Evolutionary conservation across 495 filamentous ascomycete species (phyloP).

Genomic region (Xylaria curta): DNA sequence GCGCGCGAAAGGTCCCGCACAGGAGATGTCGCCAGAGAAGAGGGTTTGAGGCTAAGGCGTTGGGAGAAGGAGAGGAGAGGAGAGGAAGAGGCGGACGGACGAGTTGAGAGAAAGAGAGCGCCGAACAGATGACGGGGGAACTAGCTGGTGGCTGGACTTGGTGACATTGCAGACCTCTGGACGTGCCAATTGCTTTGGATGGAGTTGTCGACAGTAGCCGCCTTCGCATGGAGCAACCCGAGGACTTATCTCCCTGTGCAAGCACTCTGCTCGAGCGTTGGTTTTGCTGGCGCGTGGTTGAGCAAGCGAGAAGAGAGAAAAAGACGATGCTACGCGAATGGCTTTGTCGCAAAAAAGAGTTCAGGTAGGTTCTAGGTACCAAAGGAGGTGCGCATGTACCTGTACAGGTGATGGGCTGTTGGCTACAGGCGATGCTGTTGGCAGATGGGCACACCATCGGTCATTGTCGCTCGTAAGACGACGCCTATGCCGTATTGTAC

Average conservation of each 20-base stretch:
- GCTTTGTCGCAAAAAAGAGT: slow-evolving; percentile 30
- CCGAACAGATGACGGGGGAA: slow-evolving; percentile 31
- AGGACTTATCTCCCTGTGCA: background rate
- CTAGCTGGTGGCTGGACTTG: slow-evolving; percentile 34
- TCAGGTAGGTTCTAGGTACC: slow-evolving; percentile 27
- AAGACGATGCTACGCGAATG: slow-evolving; percentile 29
- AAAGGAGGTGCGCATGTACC: slow-evolving; percentile 17
- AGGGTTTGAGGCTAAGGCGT: slow-evolving; percentile 6
- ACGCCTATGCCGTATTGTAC: slow-evolving; percentile 1
- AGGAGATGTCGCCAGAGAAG: slow-evolving; percentile 13
- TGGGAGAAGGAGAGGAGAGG: slow-evolving; percentile 1
- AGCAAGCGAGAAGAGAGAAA: slow-evolving; percentile 26
- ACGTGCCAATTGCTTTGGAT: slow-evolving; percentile 35
- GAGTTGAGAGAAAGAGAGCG: slow-evolving; percentile 18
- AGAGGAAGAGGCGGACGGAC: background rate
- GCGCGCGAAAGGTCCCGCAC: background rate
- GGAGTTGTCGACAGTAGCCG: slow-evolving; percentile 14
- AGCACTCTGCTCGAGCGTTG: slow-evolving; percentile 2
- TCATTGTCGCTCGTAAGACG: background rate
- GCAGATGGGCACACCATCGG: background rate
- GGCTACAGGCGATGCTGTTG: background rate
- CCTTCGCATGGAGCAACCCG: slow-evolving; percentile 9
- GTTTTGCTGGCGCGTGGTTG: slow-evolving; percentile 26
- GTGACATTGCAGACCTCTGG: slow-evolving; percentile 38
- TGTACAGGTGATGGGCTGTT: background rate